These are phyloP conservation scores for Coprinopsis strossmayeri DNA, from an alignment of 768 basidiomycete genomes.

Conservation along the genomic window DNA sequence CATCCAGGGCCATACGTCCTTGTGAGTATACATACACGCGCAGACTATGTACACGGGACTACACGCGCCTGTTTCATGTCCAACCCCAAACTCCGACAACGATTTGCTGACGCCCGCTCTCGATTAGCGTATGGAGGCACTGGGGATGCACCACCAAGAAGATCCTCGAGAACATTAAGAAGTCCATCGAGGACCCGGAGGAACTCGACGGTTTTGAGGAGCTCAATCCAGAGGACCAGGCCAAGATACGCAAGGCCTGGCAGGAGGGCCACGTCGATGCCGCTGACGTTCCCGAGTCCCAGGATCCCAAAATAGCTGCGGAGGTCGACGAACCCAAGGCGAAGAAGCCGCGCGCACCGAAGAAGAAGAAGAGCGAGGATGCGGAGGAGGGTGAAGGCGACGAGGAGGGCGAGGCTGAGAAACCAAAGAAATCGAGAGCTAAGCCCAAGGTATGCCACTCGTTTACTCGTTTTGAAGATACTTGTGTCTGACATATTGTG, in stretches of 20 bases:
- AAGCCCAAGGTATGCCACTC: constrained; percentile 16
- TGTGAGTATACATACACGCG: constrained; percentile 45
- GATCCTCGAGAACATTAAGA: constrained; percentile 68
- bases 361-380: constrained; percentile 24
- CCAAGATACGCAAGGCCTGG: constrained; percentile 64
- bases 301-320: constrained; percentile 52
- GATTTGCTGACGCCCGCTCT: neutral
- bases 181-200: constrained; percentile 43
- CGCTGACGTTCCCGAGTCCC: constrained; percentile 71
- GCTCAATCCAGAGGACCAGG: constrained; percentile 61
- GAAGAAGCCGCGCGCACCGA: constrained; percentile 30
- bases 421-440: constrained; percentile 36
- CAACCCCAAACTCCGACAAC: neutral
- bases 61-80: no score
- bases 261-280: constrained; percentile 73
- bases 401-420: constrained; percentile 30
- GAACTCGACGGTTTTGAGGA: constrained; percentile 88
- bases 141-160: constrained; percentile 81
- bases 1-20: constrained; percentile 58
- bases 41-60: no score
- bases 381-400: constrained; percentile 19
- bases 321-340: constrained; percentile 45
- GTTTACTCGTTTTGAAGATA: neutral
- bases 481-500: neutral
- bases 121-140: constrained; percentile 70